Conservation (phyloP, 2,329 filamentous ascomycete species). For the Cercospora sp. region DNA sequence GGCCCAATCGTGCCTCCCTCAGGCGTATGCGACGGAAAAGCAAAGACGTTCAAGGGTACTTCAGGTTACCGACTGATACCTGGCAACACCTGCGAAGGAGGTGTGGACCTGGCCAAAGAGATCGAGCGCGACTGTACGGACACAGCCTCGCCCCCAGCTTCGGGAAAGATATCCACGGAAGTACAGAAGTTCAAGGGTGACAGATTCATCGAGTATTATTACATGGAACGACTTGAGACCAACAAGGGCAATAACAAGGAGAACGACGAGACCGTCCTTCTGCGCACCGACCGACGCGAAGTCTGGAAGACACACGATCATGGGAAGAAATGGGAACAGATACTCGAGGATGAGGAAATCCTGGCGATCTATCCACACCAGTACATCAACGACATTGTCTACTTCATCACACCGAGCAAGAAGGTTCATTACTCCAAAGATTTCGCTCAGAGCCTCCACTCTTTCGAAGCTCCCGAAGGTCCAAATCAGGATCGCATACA, state of each 20-base stretch:
- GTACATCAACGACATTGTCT: slow-evolving; percentile 81
- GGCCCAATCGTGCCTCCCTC: slow-evolving; percentile 66
- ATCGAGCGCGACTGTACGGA: slow-evolving; percentile 77
- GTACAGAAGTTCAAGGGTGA: slow-evolving; percentile 64
- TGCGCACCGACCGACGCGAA: slow-evolving; percentile 59
- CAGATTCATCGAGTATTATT: slow-evolving; percentile 60
- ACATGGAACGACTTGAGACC: slow-evolving; percentile 72
- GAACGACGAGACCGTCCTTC: slow-evolving; percentile 71
- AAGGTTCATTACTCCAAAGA: slow-evolving; percentile 79
- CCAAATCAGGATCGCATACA: slow-evolving; percentile 53
- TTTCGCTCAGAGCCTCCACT: slow-evolving; percentile 70
- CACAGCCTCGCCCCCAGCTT: slow-evolving; percentile 54
- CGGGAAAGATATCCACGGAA: slow-evolving; percentile 65
- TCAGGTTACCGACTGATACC: slow-evolving; percentile 93
- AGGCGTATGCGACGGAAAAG: slow-evolving; percentile 69
- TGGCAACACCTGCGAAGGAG: slow-evolving; percentile 51
- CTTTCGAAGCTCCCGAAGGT: slow-evolving; percentile 68
- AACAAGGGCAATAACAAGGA: slow-evolving; percentile 45
- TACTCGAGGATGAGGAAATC: slow-evolving; percentile 68
- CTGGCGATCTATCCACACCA: slow-evolving; percentile 71
- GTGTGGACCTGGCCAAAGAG: slow-evolving; percentile 46
- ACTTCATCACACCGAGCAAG: slow-evolving; percentile 72
- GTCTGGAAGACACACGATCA: slow-evolving; percentile 80
- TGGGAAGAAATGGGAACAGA: slow-evolving; percentile 76
- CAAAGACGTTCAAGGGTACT: slow-evolving; percentile 76